phyloP scores from a whole-genome alignment of 1,284 basidiomycete species.

The Ganoderma lucidum region DNA sequence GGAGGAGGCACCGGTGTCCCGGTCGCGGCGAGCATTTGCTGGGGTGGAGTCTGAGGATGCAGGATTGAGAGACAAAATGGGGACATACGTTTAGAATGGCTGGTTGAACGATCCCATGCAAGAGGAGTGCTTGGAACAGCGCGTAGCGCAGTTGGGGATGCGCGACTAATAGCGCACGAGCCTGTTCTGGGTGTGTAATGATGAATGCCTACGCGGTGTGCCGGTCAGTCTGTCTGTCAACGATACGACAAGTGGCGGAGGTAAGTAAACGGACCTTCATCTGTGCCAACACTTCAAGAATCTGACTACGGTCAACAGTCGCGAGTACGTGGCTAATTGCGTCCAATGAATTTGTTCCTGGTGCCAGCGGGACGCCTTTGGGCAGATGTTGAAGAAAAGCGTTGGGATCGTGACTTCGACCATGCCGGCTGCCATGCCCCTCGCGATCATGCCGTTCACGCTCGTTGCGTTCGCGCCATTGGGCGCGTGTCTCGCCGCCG shows the following conservation, averaged over 20 bases:
- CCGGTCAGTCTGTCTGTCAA: neutral
- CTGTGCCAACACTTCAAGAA: constrained; percentile 95
- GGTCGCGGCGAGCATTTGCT: constrained; percentile 69
- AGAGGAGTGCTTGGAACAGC: constrained; percentile 93
- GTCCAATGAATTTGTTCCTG: constrained; percentile 84
- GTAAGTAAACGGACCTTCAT: constrained; percentile 81
- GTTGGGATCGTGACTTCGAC: constrained; percentile 48
- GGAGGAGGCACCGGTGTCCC: constrained; percentile 34
- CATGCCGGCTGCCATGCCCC: constrained; percentile 23
- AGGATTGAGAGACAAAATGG: neutral
- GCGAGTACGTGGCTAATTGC: constrained; percentile 90
- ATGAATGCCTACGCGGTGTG: constrained; percentile 75
- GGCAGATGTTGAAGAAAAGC: constrained; percentile 77
- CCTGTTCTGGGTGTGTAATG: constrained; percentile 91
- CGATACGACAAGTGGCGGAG: neutral
- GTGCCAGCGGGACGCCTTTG: constrained; percentile 78
- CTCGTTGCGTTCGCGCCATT: constrained; percentile 59
- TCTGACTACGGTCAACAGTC: constrained; percentile 82
- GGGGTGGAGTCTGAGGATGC: constrained; percentile 21
- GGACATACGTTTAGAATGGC: constrained; percentile 74
- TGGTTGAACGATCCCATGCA: constrained; percentile 95
- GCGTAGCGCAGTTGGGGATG: constrained; percentile 97
- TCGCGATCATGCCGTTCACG: constrained; percentile 41
- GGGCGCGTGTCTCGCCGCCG: constrained; percentile 60
- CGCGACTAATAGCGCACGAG: constrained; percentile 77